A percentile compares a stretch with the other conserved stretches of the same genome.
These are phyloP conservation scores for Phaffia tasmanica DNA, from an alignment of 768 basidiomycete genomes.

Conservation along the genomic window DNA sequence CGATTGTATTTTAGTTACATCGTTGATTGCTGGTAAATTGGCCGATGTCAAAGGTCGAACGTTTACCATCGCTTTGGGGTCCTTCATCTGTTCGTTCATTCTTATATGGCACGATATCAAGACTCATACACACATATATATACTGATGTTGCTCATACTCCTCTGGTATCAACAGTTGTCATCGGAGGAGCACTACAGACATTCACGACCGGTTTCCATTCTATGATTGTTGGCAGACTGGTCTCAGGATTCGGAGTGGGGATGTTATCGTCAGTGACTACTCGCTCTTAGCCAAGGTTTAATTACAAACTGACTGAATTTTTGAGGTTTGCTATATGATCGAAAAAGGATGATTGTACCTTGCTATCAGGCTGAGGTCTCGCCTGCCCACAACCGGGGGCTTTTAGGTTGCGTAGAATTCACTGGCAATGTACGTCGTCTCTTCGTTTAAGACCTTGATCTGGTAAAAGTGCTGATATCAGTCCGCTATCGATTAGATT, in stretches of 20 bases:
- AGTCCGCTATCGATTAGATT: conserved; percentile 38
- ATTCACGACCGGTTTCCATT: conserved; percentile 64
- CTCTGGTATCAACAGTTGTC: conserved; percentile 41
- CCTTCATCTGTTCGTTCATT: conserved; percentile 47
- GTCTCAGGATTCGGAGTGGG: conserved; percentile 84
- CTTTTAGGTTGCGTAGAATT: conserved; percentile 91
- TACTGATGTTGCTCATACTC: background rate
- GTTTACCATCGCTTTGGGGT: conserved; percentile 72
- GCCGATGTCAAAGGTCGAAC: conserved; percentile 78
- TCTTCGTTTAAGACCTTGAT: background rate
- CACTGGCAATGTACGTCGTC: conserved; percentile 52
- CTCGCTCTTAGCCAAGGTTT: background rate
- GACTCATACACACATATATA: background rate
- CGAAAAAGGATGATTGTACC: conserved; percentile 75
- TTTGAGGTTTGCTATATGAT: conserved; percentile 9
- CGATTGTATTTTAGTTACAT: conserved; percentile 52
- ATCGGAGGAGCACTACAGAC: conserved; percentile 72
- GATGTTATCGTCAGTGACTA: conserved; percentile 57
- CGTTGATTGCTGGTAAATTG: conserved; percentile 73
- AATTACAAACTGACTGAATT: background rate
- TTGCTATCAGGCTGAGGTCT: conserved; percentile 91
- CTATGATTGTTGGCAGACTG: conserved; percentile 73
- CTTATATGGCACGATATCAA: background rate
- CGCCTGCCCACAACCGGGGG: conserved; percentile 81
- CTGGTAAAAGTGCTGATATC: background rate